Conservation (phyloP, 805 yeast species). For the Phaffomyces opuntiae region DNA sequence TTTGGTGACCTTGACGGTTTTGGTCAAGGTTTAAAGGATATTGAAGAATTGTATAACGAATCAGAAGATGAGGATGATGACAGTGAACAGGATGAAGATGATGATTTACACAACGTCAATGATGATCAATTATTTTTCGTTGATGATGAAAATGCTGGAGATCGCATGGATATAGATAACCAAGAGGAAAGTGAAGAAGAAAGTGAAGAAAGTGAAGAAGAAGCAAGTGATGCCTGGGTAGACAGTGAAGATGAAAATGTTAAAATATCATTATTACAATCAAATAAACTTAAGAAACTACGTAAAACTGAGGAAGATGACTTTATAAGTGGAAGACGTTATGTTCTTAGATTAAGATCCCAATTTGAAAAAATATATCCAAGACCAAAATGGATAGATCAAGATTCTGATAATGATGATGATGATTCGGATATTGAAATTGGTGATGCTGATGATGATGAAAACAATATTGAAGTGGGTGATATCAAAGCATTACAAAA, state of each 20-base stretch:
- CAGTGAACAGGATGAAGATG: conserved; percentile 35
- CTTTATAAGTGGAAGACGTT: conserved; percentile 49
- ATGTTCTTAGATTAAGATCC: conserved; percentile 55
- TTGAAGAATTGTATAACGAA: conserved; percentile 43
- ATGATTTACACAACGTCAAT: conserved; percentile 28
- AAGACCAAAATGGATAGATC: conserved; percentile 74
- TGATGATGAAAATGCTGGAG: conserved; percentile 35
- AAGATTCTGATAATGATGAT: conserved; percentile 14
- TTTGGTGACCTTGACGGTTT: conserved; percentile 84
- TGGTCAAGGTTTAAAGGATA: conserved; percentile 52
- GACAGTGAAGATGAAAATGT: conserved; percentile 88
- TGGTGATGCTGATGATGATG: conserved; percentile 27
- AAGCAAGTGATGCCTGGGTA: conserved; percentile 56
- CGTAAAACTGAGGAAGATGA: conserved; percentile 53
- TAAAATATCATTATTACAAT: conserved; percentile 48
- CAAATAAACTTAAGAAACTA: conserved; percentile 64
- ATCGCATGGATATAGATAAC: conserved; percentile 31
- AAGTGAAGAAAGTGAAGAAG: conserved; percentile 8
- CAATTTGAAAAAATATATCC: conserved; percentile 75
- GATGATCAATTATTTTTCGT: conserved; percentile 50
- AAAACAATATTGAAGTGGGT: conserved; percentile 24
- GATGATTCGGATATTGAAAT: conserved; percentile 14
- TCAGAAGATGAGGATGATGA: conserved; percentile 26
- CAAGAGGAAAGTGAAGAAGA: conserved; percentile 13
- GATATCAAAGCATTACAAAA: conserved; percentile 35